These are phyloP conservation scores for Monosporozyma aerobia DNA, from an alignment of 805 yeast genomes.

Conservation along the genomic window DNA sequence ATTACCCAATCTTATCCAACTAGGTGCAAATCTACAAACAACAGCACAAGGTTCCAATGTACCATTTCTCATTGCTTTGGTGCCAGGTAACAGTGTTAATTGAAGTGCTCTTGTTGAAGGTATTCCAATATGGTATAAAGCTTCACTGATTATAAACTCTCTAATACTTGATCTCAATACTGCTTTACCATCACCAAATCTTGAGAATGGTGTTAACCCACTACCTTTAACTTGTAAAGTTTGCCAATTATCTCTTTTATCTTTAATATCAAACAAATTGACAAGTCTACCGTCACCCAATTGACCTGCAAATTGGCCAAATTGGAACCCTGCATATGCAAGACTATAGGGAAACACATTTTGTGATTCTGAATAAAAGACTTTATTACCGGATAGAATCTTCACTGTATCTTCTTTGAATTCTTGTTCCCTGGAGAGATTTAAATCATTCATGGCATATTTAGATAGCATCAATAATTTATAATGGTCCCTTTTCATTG, in stretches of 20 bases:
- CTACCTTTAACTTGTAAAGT: constrained; percentile 79
- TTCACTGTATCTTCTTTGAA: constrained; percentile 39
- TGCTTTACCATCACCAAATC: constrained; percentile 97
- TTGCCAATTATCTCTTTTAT: constrained; percentile 33
- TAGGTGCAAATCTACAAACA: constrained; percentile 71
- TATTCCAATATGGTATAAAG: constrained; percentile 68
- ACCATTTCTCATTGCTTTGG: constrained; percentile 57
- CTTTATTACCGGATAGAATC: constrained; percentile 53
- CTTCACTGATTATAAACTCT: constrained; percentile 80
- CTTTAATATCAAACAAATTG: constrained; percentile 64
- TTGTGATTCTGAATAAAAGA: constrained; percentile 31
- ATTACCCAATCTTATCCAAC: constrained; percentile 83
- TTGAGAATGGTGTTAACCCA: constrained; percentile 82
- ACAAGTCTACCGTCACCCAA: constrained; percentile 92
- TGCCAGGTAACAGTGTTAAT: constrained; percentile 60
- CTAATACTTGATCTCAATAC: constrained; percentile 80
- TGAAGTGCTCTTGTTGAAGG: constrained; percentile 83
- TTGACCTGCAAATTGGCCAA: constrained; percentile 95
- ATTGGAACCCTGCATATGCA: constrained; percentile 93
- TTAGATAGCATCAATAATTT: constrained; percentile 49
- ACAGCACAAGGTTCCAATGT: constrained; percentile 72
- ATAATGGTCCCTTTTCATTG: constrained; percentile 49
- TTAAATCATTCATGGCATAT: constrained; percentile 53
- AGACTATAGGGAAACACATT: constrained; percentile 72
- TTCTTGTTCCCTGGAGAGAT: constrained; percentile 27